Evolutionary conservation across 768 basidiomycete species (phyloP), one percentile per base, ranked within the genome.

Genomic region (Boletus pseudopeckii): DNA sequence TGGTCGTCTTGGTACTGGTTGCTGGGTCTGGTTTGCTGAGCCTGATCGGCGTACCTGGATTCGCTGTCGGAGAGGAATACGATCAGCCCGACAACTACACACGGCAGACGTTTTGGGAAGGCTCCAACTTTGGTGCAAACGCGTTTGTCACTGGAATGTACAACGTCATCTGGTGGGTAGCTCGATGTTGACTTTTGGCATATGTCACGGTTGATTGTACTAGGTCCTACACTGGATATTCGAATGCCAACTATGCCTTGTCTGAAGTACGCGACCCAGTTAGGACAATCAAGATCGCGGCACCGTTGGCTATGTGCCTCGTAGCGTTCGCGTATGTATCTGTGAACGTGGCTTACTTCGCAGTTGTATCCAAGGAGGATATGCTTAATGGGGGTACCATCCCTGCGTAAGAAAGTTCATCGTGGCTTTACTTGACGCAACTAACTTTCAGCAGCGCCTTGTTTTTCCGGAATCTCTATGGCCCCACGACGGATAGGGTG

Each of bases 391-490:
- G 85, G 37, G 76, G 80, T 3, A 74, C 80, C 18, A 83, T 88
- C 47, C 80, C 86, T n/a, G 89, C 86, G 85, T 85, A 59, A 62
- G 83, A 71, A 4, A 11, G 14, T 49, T 34, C 22, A 15, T 32
- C 5, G 2, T 30, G 2, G n/a, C 32, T 37, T 18, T 40, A 5
- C 18, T 45, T 38, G n/a, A 45, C 7, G 44, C 6, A 17, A 32
- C 55, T 52, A 1, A 55, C 52, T 20, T 6, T 33, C 9, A 4
- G 2, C 33, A 85, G 84, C 3, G 86, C 87, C 0, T 64, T 89
- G 32, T 90, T 87, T 70, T 90, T 91, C 63, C 76, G 87, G 45
- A 86, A 86, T 67, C 64, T 91, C 7, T 90, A 81, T 64, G 88
- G 88, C 0, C 73, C 77, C 0, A 68, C 75, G 0, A 81, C 82